Conservation (phyloP, 1,284 basidiomycete species). For the Vanrija pseudolonga region DNA sequence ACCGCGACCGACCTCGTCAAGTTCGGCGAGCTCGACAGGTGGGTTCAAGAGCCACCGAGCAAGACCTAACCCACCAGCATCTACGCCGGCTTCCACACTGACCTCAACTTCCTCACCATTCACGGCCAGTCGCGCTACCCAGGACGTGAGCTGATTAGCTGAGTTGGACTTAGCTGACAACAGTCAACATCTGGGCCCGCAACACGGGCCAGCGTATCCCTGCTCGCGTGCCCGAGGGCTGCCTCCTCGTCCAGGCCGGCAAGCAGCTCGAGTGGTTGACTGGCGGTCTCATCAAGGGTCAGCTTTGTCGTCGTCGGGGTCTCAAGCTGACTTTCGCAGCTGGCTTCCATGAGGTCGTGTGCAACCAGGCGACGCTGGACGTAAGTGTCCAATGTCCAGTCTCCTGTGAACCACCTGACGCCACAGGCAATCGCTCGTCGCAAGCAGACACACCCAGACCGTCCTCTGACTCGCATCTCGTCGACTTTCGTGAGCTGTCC, state of each 20-base stretch:
- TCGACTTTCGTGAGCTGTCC: constrained; percentile 64
- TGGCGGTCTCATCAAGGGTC: constrained; percentile 74
- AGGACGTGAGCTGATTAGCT: constrained; percentile 28
- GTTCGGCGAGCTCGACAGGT: constrained; percentile 62
- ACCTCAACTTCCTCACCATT: constrained; percentile 62
- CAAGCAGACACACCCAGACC: constrained; percentile 59
- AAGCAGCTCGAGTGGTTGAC: constrained; percentile 87
- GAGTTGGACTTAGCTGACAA: constrained; percentile 6
- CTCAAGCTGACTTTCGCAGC: constrained; percentile 43
- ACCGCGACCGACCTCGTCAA: constrained; percentile 81
- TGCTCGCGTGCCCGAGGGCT: constrained; percentile 68
- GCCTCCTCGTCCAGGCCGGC: constrained; percentile 71
- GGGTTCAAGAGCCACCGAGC: constrained; percentile 17
- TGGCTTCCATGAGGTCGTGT: constrained; percentile 88
- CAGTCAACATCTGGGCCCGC: constrained; percentile 76
- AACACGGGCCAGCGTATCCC: constrained; percentile 83
- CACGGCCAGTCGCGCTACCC: constrained; percentile 69
- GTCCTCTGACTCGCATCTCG: constrained; percentile 85
- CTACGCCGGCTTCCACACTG: constrained; percentile 80
- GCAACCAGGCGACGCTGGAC: constrained; percentile 69
- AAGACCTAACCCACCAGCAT: constrained; percentile 56
- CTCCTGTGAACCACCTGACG: neutral
- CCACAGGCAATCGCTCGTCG: constrained; percentile 63
- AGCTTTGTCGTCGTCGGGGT: neutral
- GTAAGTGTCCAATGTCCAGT: constrained; percentile 48